Evolutionary conservation across 106 monocot species (phyloP).

Genomic region (Alisma plantagoaquatica): DNA sequence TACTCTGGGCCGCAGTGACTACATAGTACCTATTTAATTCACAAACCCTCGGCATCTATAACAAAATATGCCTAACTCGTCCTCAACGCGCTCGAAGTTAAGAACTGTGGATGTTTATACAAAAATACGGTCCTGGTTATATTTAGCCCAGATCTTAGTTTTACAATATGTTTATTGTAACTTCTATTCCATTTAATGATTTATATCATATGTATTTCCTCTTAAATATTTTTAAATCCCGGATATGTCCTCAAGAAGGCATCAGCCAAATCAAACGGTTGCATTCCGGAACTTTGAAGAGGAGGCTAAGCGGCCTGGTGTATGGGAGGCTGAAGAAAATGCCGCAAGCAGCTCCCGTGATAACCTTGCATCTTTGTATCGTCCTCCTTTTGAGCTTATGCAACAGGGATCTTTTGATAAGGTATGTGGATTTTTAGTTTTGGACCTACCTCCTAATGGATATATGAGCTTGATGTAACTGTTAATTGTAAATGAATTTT

Average conservation of each 20-base stretch:
- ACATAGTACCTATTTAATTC: background rate
- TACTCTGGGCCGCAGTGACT: background rate
- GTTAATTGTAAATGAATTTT: no score
- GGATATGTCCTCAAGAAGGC: no score
- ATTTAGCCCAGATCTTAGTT: background rate
- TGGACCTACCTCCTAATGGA: no score
- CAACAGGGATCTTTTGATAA: constrained; percentile 66
- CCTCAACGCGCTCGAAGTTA: background rate
- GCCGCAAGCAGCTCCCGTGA: constrained; percentile 34
- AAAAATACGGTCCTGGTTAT: background rate
- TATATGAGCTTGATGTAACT: no score
- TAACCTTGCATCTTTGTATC: constrained; percentile 79
- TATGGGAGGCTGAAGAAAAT: constrained; percentile 55
- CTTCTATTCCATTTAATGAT: background rate
- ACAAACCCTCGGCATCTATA: no score
- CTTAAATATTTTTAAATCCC: no score
- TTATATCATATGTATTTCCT: background rate
- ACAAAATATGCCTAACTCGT: no score
- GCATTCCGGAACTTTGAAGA: constrained; percentile 75
- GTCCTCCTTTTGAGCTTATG: constrained; percentile 71
- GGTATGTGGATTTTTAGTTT: constrained; percentile 23
- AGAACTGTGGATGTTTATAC: background rate
- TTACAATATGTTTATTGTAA: background rate
- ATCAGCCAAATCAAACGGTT: constrained; percentile 37
- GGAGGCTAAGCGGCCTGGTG: constrained; percentile 49